A percentile compares a stretch with the other conserved stretches of the same genome.
Evolutionary conservation across 768 basidiomycete genomes (phyloP).

Genomic region (Leucosporidium scottii): DNA sequence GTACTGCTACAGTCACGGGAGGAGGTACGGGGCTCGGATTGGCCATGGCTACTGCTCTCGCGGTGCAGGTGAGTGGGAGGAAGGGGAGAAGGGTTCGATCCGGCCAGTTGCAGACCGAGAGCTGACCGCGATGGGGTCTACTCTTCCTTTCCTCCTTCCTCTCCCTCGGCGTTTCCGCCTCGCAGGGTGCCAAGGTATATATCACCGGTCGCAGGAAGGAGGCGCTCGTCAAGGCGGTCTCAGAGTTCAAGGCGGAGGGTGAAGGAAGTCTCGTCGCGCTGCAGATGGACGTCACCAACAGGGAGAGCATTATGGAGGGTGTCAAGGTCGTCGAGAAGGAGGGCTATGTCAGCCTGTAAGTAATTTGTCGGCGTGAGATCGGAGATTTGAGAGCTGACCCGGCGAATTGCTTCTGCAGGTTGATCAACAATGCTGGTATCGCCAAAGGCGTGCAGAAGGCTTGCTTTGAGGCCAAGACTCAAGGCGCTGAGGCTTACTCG

Average conservation of each 20-base stretch:
- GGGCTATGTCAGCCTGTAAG: background rate
- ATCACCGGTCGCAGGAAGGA: constrained; percentile 40
- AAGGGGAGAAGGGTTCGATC: too few species aligned
- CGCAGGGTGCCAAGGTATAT: constrained; percentile 42
- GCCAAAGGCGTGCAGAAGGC: background rate
- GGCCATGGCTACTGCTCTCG: constrained; percentile 39
- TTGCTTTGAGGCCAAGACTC: background rate
- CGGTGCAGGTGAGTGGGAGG: too few species aligned
- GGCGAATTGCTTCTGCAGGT: background rate
- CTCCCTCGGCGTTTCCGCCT: too few species aligned
- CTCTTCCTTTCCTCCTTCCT: too few species aligned
- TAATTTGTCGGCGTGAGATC: background rate
- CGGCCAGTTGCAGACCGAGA: too few species aligned
- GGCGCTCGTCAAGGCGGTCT: constrained; percentile 34
- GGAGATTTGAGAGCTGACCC: background rate
- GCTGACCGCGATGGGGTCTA: too few species aligned
- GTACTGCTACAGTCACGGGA: constrained; percentile 34
- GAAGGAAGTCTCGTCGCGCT: background rate
- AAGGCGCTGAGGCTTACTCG: background rate
- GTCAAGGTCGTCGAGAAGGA: background rate
- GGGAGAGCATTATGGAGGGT: background rate
- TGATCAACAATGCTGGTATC: background rate
- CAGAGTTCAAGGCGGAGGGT: constrained; percentile 29
- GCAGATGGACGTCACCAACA: background rate
- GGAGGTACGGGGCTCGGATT: constrained; percentile 40